Conservation (phyloP, 805 yeast species). For the Komagataella pastoris region DNA sequence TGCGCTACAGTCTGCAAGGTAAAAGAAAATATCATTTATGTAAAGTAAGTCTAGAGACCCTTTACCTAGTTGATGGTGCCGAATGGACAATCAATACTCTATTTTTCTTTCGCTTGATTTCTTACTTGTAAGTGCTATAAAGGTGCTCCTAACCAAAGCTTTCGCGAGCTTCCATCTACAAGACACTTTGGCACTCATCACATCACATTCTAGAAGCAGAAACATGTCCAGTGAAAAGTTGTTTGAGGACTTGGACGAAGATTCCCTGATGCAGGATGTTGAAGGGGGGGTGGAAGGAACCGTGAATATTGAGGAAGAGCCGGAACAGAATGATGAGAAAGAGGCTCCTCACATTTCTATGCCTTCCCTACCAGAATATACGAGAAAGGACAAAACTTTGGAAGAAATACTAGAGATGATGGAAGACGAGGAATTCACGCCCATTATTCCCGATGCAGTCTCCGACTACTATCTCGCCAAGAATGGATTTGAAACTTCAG, state of each 20-base stretch:
- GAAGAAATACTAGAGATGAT: conserved; percentile 76
- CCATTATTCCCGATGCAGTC: conserved; percentile 93
- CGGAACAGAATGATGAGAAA: background rate
- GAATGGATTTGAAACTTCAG: conserved; percentile 75
- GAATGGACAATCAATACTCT: background rate
- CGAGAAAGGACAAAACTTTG: conserved; percentile 69
- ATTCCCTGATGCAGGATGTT: background rate
- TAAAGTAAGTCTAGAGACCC: background rate
- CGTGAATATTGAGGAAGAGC: background rate
- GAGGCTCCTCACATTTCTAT: conserved; percentile 8
- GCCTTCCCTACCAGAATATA: conserved; percentile 51
- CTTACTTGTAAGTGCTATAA: too few relatives aligned
- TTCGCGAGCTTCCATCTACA: background rate
- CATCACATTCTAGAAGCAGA: background rate
- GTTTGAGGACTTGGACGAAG: background rate
- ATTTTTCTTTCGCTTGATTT: too few relatives aligned
- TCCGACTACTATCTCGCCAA: conserved; percentile 82
- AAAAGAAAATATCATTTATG: too few relatives aligned
- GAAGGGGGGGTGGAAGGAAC: background rate
- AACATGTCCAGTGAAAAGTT: background rate
- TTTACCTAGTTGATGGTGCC: background rate
- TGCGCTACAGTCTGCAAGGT: too few relatives aligned
- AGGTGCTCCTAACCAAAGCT: background rate
- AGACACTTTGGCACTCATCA: background rate
- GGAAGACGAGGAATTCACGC: conserved; percentile 92